Evolutionary conservation across 768 basidiomycete genomes (phyloP), one percentile per base, ranked within the genome.

Genomic region (Pleurotus eryngii): DNA sequence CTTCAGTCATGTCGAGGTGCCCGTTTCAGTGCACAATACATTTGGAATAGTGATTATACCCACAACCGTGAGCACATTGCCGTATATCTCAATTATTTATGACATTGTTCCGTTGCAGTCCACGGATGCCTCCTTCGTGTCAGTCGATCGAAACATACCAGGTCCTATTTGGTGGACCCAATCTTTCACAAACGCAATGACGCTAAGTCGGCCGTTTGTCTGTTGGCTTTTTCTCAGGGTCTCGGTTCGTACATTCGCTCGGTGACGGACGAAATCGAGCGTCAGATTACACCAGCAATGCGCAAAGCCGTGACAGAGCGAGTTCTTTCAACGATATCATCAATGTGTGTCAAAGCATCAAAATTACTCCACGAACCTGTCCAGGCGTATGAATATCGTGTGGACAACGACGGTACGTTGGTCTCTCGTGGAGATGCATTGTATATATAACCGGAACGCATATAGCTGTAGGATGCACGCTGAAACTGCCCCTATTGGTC

Each of bases 121-220:
- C 81, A 86, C 39, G 87, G 87, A 3, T 85, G 82, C 64, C 67
- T 90, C 9, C 74, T 90, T 42, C 82, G 84, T 24, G 61, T 90
- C 4, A 76, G 79, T 42, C 78, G 81, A 24, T 80, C 81, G 2
- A 73, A 70, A 4, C 78, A 81, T 56, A 78, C 76, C 38, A 76
- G 72, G 43, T 82, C 85, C 0, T 90, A 77, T 61, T 66, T 90
- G 4, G 84, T 86, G 26, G 87, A 89, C n/a, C 73, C 83, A 0
- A 73, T 74, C 14, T 89, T 89, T 60, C 61, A 74, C 2, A 86
- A 81, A 62, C 82, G 82, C 3, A 69, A 71, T 0, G 87, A 90
- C 53, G 88, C 87, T n/a, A 88, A 86, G 67, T 75, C 78, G 0
- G 89, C 88, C 0, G 89, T 82, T 2, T 83, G 80, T 58, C 68